These are phyloP conservation scores for Dendrobium nobile DNA, from an alignment of 106 monocot genomes.

Conservation along the genomic window DNA sequence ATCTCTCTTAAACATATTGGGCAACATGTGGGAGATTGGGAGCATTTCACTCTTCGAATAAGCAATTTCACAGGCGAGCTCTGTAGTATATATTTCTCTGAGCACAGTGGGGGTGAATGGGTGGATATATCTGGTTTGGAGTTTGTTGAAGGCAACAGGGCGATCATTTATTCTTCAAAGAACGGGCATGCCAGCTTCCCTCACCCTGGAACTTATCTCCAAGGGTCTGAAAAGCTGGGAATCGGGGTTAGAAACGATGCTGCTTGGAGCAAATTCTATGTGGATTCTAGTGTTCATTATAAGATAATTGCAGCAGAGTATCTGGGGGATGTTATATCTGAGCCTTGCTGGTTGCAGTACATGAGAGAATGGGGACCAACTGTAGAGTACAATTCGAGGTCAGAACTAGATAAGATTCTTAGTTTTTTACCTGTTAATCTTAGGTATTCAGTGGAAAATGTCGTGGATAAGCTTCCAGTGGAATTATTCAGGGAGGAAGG, in stretches of 20 bases:
- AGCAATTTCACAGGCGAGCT: conserved; percentile 85
- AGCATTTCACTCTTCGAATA: conserved; percentile 92
- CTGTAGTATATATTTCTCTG: conserved; percentile 79
- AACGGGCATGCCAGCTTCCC: conserved; percentile 88
- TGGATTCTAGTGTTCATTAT: conserved; percentile 80
- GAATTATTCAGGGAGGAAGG: conserved; percentile 93
- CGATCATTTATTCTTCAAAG: conserved; percentile 76
- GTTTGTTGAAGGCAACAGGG: conserved; percentile 64
- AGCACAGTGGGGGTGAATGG: conserved; percentile 97
- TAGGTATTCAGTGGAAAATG: conserved; percentile 53
- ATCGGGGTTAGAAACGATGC: conserved; percentile 91
- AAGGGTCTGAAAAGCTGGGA: conserved; percentile 74
- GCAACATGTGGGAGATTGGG: conserved; percentile 90
- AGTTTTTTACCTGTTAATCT: conserved; percentile 61
- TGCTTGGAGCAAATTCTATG: conserved; percentile 39
- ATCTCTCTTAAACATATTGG: conserved; percentile 63
- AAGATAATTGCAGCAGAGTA: conserved; percentile 76
- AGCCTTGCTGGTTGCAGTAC: conserved; percentile 93
- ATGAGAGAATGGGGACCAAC: conserved; percentile 99
- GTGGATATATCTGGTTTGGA: conserved; percentile 64
- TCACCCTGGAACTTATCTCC: conserved; percentile 61
- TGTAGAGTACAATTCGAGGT: conserved; percentile 53
- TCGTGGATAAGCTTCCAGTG: conserved; percentile 71
- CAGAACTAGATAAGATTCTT: conserved; percentile 81
- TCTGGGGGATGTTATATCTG: conserved; percentile 56